Evolutionary conservation across 768 basidiomycete genomes (phyloP).

Genomic region (Dioszegia crocea): DNA sequence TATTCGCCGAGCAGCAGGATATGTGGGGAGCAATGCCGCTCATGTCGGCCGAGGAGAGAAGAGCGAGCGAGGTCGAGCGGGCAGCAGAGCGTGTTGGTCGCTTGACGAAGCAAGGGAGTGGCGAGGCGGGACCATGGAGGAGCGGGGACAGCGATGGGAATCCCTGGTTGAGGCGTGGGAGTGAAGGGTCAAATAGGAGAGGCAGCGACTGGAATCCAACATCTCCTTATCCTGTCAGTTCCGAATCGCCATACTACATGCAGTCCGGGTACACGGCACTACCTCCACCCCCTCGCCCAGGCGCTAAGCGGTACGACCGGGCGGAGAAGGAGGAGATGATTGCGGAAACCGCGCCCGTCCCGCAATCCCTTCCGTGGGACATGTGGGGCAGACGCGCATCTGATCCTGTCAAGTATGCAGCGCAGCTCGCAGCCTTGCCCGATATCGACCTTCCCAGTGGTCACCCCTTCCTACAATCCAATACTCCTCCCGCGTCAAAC

Average conservation of each 20-base stretch:
- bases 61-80: background rate
- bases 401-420: background rate
- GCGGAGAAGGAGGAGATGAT: background rate
- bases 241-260: too few relatives aligned
- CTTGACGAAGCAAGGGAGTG: background rate
- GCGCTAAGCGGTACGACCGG: background rate
- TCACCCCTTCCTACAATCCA: background rate
- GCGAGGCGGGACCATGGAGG: background rate
- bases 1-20: constrained; percentile 6
- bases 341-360: too few relatives aligned
- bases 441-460: background rate
- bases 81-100: too few relatives aligned
- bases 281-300: constrained; percentile 1
- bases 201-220: background rate
- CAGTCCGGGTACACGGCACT: background rate
- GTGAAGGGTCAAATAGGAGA: background rate
- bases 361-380: background rate
- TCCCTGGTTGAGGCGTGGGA: background rate
- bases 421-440: background rate
- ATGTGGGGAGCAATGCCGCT: background rate
- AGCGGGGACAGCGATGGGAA: background rate
- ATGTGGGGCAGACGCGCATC: background rate
- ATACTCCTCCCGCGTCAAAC: background rate
- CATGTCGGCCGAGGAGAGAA: background rate
- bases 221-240: background rate